Evolutionary conservation across 1,139 yeast genomes (phyloP), one percentile per base, ranked within the genome.

Genomic region (Suhomyces wounanorum): DNA sequence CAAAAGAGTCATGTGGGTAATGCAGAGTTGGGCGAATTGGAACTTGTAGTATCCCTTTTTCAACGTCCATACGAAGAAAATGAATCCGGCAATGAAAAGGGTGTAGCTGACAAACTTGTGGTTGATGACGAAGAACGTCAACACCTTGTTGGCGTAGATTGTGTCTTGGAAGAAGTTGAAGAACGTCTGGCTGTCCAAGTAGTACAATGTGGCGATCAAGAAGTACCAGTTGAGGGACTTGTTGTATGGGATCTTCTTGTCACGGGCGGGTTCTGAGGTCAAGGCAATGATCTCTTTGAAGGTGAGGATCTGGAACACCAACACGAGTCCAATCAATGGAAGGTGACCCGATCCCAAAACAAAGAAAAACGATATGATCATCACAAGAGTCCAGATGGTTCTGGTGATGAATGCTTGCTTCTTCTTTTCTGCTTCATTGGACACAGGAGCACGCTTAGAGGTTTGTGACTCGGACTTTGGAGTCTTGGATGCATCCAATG

Each of bases 341-440:
- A 87, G 73, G 65, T 92, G 98, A 31, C 99, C 99, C 4, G 94
- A 83, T n/a, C 89, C 85, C 47, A 94, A 73, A 28, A 87, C 77
- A 26, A 79, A 69, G 58, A 91, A 81, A 68, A 94, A 89, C 9
- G 84, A 84, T 18, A 76, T 71, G 57, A 94, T 87, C 98, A 94
- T 92, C 28, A 94, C 91, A 61, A 94, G 68, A 0, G 98, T 88
- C 98, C 98, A 94, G 47, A 88, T 77, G n/a, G 98, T 87, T 60
- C 99, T 82, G 37, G 92, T 89, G 49, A 90, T 68, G 64, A 94
- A 91, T 44, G 91, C 89, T 69, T 85, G 94, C 59, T 84, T 85
- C 71, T 89, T 89, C 72, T 84, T 84, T 59, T 84, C 87, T 48
- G 64, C 65, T 57, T 80, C 85, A 54, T 68, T 69, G 47, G 52